Percentiles rank a stretch among this genome's conserved stretches.
phyloP scores from a whole-genome alignment of 2,329 filamentous ascomycete species.

The Ceratocystis ficicola region DNA sequence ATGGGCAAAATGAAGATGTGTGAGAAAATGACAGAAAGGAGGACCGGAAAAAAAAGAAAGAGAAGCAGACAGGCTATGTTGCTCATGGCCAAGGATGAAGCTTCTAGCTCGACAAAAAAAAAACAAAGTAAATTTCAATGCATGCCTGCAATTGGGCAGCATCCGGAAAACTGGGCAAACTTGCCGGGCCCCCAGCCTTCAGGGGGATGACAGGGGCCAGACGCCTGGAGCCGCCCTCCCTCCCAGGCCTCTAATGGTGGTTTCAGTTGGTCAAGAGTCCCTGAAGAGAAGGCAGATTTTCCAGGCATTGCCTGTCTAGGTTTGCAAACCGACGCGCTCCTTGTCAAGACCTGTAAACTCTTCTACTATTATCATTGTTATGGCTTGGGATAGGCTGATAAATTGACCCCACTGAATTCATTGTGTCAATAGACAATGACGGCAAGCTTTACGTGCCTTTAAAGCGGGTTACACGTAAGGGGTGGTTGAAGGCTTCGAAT shows the following conservation, averaged over 20 bases:
- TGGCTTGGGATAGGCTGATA: no score
- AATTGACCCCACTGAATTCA: no score
- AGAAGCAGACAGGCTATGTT: background rate
- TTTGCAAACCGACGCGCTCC: no score
- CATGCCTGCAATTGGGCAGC: constrained; percentile 5
- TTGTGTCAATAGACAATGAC: background rate
- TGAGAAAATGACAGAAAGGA: constrained; percentile 5
- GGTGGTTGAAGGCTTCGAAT: background rate
- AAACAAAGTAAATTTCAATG: constrained; percentile 4
- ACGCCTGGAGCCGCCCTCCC: background rate
- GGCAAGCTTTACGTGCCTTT: background rate
- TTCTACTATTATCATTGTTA: no score
- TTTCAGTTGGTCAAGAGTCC: constrained; percentile 5
- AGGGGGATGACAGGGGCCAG: constrained; percentile 4
- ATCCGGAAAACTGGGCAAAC: constrained; percentile 11
- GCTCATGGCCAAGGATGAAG: constrained; percentile 6
- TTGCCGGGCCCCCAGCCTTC: constrained; percentile 2
- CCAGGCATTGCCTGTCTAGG: background rate
- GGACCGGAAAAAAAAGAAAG: background rate
- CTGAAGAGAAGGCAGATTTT: background rate
- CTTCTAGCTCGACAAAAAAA: constrained; percentile 2
- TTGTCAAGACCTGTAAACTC: no score
- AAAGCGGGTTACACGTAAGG: background rate
- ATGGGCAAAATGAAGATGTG: background rate
- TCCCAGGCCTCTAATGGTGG: constrained; percentile 10